Evolutionary conservation across 1,139 yeast genomes (phyloP), one percentile per base, ranked within the genome.

Genomic region (Pichia inconspicua): DNA sequence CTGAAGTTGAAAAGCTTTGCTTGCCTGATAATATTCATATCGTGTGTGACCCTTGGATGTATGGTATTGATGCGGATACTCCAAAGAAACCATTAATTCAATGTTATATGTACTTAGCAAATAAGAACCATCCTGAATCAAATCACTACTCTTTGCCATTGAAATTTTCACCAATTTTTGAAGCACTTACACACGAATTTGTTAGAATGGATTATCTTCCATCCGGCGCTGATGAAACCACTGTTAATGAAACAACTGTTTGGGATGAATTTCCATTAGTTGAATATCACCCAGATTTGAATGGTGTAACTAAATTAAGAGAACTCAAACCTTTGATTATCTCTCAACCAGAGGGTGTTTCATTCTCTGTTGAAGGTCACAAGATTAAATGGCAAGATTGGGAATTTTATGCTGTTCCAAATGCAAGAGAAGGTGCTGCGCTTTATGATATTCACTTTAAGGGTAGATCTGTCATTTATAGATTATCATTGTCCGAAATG

Each of bases 311-410:
- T 17, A 53, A 58, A 31, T 56, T 67, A 48, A 74, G 85, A 62
- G 86, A 80, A 45, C 73, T 86, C 58, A 85, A 86, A 69, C 95
- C 96, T 44, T 76, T 86, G 66, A 70, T 83, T 56, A 77, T 85
- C 44, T 66, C 74, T 41, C 95, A 87, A 68, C 95, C 96, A 46
- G 94, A 87, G 60, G 96, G 96, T 53, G 84, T 95, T 22, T 83
- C 92, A 1, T 87, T 84, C 69, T 59, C 73, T n/a, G 67, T 80
- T 44, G 59, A 77, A 15, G 86, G 86, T 39, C 68, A 75, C 46
- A 81, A 80, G 66, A 78, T 87, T 55, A 69, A 73, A 52, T 87
- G 96, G 96, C 95, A 85, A 70, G 92, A 87, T 47, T 87, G 95
- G 95, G 84, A 82, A 64, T 85, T 87, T 71, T 75, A 87, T 66